Conservation (phyloP, 1,284 basidiomycete species). For the Amylostereum areolatum region DNA sequence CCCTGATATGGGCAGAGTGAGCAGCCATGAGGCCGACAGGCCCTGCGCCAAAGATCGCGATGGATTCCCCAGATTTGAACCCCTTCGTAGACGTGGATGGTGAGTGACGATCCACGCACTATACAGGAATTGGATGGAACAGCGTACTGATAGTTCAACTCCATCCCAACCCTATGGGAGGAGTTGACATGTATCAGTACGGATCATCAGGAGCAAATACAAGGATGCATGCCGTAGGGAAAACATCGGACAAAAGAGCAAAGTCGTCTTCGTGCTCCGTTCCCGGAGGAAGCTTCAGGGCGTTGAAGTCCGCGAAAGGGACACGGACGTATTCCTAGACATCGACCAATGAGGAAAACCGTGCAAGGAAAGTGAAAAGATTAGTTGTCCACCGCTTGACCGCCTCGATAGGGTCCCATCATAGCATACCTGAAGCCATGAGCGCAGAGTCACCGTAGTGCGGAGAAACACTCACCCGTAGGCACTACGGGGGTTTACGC, state of each 20-base stretch:
- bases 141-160: conserved; percentile 35
- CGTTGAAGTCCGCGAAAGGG: conserved; percentile 50
- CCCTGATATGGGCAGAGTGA: conserved; percentile 43
- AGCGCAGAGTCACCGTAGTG: neutral
- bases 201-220: neutral
- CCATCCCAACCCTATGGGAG: conserved; percentile 44
- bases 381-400: conserved; percentile 32
- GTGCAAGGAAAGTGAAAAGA: conserved; percentile 2
- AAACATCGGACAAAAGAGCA: conserved; percentile 46
- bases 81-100: conserved; percentile 21
- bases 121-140: conserved; percentile 5
- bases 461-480: conserved; percentile 15
- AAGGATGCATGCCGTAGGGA: conserved; percentile 35
- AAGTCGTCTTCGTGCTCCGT: conserved; percentile 48
- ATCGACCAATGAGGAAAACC: neutral
- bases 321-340: conserved; percentile 44
- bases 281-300: conserved; percentile 42
- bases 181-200: neutral
- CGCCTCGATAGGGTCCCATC: conserved; percentile 48
- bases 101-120: neutral
- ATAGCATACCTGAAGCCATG: conserved; percentile 33
- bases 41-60: conserved; percentile 47
- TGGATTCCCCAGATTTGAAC: conserved; percentile 44
- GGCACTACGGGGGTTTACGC: neutral
- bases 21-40: conserved; percentile 46